Evolutionary conservation across 306 rosid species (phyloP).

Genomic region (Trichosanthes cucumerina): DNA sequence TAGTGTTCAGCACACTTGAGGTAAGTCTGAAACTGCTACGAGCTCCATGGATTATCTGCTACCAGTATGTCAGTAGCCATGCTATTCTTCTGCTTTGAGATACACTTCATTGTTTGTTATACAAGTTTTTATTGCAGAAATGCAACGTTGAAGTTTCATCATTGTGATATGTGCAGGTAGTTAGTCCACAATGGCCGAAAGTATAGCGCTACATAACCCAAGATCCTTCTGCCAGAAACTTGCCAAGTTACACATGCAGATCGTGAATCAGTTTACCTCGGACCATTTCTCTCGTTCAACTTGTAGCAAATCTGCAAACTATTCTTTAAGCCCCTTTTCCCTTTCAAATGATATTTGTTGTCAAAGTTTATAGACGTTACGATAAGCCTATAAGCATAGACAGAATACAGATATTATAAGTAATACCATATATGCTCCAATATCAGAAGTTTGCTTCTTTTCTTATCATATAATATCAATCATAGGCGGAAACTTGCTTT

Average conservation of each 20-base stretch:
- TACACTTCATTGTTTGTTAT: not conserved
- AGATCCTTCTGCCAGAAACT: not conserved
- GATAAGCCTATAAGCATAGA: not conserved
- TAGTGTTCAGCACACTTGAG: conserved; percentile 92
- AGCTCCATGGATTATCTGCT: not conserved
- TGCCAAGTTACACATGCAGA: not conserved
- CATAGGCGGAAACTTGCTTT: not conserved
- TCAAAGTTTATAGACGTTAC: no score
- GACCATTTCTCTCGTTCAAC: not conserved
- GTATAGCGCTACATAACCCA: conserved; percentile 22
- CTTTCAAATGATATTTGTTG: not conserved
- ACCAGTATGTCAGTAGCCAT: not conserved
- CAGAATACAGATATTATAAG: not conserved
- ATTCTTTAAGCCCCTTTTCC: not conserved
- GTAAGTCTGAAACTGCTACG: conserved; percentile 26
- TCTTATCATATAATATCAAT: not conserved
- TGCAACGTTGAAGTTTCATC: not conserved
- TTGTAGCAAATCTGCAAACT: not conserved
- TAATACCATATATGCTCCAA: not conserved
- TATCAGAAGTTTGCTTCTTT: not conserved
- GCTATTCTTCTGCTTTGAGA: not conserved
- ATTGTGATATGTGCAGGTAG: conserved; percentile 48
- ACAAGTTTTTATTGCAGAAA: not conserved
- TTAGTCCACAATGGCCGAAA: conserved; percentile 94
- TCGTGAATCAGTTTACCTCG: not conserved